Evolutionary conservation across 805 yeast genomes (phyloP).

Genomic region (Myxozyma geophila): DNA sequence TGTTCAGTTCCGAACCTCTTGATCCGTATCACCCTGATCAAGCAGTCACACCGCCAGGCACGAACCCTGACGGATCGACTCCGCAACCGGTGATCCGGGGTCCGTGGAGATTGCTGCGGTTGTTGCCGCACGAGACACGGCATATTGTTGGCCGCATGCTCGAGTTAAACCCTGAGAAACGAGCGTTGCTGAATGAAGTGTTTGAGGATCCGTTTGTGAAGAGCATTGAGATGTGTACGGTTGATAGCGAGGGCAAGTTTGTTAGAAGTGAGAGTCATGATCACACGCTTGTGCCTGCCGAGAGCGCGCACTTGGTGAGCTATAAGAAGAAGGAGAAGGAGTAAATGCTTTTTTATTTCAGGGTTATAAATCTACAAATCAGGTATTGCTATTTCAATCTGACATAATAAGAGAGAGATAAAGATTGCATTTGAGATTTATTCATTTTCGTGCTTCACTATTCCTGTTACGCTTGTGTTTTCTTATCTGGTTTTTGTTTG

Average conservation of each 20-base stretch:
- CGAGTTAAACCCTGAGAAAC: constrained; percentile 57
- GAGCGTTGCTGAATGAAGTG: constrained; percentile 65
- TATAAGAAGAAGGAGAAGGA: constrained; percentile 41
- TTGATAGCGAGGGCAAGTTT: constrained; percentile 38
- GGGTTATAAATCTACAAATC: too few species aligned
- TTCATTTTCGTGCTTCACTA: too few species aligned
- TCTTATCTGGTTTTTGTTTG: too few species aligned
- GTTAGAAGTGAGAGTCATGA: constrained; percentile 41
- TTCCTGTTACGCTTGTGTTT: too few species aligned
- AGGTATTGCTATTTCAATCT: too few species aligned
- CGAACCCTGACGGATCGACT: constrained; percentile 38
- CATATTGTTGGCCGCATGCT: constrained; percentile 68
- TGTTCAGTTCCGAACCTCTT: constrained; percentile 56
- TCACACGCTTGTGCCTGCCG: constrained; percentile 47
- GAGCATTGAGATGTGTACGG: constrained; percentile 59
- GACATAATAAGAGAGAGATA: too few species aligned
- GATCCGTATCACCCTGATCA: constrained; percentile 33
- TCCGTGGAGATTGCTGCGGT: constrained; percentile 70
- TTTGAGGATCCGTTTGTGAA: constrained; percentile 61
- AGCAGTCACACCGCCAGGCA: constrained; percentile 36
- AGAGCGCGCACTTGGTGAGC: constrained; percentile 45
- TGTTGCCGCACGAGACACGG: constrained; percentile 72
- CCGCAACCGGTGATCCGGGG: constrained; percentile 58
- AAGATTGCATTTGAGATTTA: too few species aligned
- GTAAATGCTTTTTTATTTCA: background rate